A percentile compares a stretch with the other conserved stretches of the same genome.
These are phyloP conservation scores for Ustilago esculenta DNA, from an alignment of 1,284 basidiomycete species.

Conservation along the genomic window DNA sequence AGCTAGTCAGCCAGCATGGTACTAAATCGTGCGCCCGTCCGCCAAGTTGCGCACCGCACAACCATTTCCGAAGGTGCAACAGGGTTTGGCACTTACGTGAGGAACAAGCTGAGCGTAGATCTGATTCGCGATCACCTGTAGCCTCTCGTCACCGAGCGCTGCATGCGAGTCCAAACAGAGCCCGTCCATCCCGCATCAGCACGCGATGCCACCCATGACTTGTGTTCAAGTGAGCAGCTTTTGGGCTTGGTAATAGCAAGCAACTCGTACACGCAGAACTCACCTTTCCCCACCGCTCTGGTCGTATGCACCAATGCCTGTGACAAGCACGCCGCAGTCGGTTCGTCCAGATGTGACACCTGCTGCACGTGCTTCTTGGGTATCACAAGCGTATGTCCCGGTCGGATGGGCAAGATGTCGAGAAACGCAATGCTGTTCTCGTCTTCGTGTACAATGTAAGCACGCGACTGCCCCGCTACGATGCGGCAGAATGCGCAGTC, in stretches of 20 bases:
- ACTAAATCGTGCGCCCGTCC: no score
- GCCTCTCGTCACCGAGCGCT: constrained; percentile 53
- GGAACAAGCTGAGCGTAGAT: constrained; percentile 82
- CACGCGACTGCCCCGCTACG: constrained; percentile 14
- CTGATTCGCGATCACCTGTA: constrained; percentile 69
- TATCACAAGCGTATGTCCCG: constrained; percentile 65
- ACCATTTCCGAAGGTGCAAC: no score
- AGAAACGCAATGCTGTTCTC: constrained; percentile 77
- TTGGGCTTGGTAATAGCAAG: no score
- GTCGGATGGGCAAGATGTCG: constrained; percentile 77
- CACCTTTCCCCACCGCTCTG: constrained; percentile 40
- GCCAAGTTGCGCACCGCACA: not conserved
- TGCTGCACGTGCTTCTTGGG: constrained; percentile 43
- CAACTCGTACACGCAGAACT: no score
- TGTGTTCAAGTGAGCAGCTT: no score
- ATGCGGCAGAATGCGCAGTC: constrained; percentile 49
- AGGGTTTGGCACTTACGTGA: constrained; percentile 71
- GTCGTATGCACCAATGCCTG: constrained; percentile 40
- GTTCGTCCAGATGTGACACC: constrained; percentile 14
- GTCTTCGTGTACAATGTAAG: constrained; percentile 65
- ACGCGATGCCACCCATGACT: not conserved
- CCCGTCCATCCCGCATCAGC: no score
- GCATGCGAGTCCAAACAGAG: not conserved
- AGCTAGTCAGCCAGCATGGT: no score
- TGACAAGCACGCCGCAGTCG: constrained; percentile 31